Evolutionary conservation across 148 eudicot genomes (phyloP), one percentile per base, ranked within the genome.

Genomic region (Gaultheria prostrata): DNA sequence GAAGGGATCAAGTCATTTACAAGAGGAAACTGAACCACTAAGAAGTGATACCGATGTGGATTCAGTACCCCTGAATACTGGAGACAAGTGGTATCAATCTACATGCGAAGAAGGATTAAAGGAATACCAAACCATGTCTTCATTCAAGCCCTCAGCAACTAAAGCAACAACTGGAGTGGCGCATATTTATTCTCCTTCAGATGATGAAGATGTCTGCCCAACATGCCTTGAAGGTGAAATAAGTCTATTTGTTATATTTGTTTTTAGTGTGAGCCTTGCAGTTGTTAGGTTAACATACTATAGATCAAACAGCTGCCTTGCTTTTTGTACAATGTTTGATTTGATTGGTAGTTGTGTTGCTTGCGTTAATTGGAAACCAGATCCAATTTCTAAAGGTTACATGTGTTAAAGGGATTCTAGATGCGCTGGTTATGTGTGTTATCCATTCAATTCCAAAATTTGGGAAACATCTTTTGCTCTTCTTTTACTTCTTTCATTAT

Each of bases 201-300:
- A 93, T 83, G 98, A 95, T 78, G 98, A 95, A 90, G 98, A 95
- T 86, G 94, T 95, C 78, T 95, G 98, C 87, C 98, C 98, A 61
- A 95, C 98, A 49, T 95, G 98, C 85, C 95, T 95, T 87, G 98
- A 95, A 86, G 98, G 98, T 95, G 85, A 87, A 84, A 24, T 39
- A 35, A 77, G 14, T 63, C 51, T 3, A 28, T 43, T 2, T 20
- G 51, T 30, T 77, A 32, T 17, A 14, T 30, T 76, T 76, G 4
- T 67, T 67, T 67, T 1, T 50, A 13, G 17, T 49, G 21, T 77
- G 57, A 28, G 21, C 21, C 79, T 78, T 26, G 54, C 48, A 46
- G 61, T 11, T 76, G 61, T 11, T 76, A 28, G 48, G 61, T 67
- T 76, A 28, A 20, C 30, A 0, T 75, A 17, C 56, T 39, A 73